phyloP scores from a whole-genome alignment of 352 stramenopile species.

The Globisporangium spiculum region DNA sequence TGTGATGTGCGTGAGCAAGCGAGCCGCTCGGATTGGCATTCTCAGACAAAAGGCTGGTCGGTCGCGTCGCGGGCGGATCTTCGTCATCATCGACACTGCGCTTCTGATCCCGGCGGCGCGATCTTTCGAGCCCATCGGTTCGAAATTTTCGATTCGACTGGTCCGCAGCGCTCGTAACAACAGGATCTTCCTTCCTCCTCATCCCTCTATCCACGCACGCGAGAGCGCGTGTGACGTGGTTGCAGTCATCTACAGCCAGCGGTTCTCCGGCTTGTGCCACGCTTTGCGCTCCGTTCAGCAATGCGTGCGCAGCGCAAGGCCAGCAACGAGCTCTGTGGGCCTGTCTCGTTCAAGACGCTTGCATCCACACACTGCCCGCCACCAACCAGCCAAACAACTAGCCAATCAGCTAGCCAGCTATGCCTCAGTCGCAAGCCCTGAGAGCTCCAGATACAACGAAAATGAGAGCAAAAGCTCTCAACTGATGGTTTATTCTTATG shows the following conservation, averaged over 20 bases:
- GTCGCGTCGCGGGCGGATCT: neutral
- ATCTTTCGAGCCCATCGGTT: slow-evolving; percentile 12
- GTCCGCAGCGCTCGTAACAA: neutral
- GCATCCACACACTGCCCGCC: neutral
- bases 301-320: neutral
- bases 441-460: too few relatives aligned
- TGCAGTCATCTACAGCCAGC: slow-evolving; percentile 14
- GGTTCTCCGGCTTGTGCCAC: slow-evolving; percentile 3
- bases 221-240: neutral
- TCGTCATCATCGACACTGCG: slow-evolving; percentile 5
- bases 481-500: too few relatives aligned
- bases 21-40: neutral
- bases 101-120: slow-evolving; percentile 3
- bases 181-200: neutral
- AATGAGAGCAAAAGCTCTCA: too few relatives aligned
- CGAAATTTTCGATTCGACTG: slow-evolving; percentile 11
- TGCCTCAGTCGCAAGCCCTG: too few relatives aligned
- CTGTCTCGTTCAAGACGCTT: neutral
- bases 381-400: too few relatives aligned
- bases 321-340: slow-evolving; percentile 1
- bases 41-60: slow-evolving; percentile 7
- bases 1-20: neutral
- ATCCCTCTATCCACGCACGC: neutral
- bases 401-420: too few relatives aligned
- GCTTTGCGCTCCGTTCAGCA: neutral